phyloP scores from a whole-genome alignment of 2,329 filamentous ascomycete genomes.

The Alternaria postmessia region DNA sequence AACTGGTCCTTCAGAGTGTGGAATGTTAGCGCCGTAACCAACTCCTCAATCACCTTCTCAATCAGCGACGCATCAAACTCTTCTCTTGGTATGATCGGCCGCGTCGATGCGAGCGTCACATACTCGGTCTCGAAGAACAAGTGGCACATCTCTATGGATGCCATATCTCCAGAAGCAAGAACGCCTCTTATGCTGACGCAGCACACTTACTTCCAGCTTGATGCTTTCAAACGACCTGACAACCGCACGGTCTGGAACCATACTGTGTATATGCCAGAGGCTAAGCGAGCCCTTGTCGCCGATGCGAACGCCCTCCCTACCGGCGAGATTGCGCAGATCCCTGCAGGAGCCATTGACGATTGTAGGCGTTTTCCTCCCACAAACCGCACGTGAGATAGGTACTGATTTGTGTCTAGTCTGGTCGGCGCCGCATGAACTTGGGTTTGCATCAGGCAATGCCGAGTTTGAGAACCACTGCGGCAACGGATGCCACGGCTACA shows the following conservation, averaged over 20 bases:
- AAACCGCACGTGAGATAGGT: neutral
- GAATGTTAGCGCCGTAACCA: slow-evolving; percentile 39
- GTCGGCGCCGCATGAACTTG: slow-evolving; percentile 43
- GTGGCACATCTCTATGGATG: slow-evolving; percentile 45
- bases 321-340: slow-evolving; percentile 40
- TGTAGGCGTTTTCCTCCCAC: slow-evolving; percentile 9
- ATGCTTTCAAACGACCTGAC: slow-evolving; percentile 42
- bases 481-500: slow-evolving; percentile 47
- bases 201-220: slow-evolving; percentile 49
- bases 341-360: slow-evolving; percentile 37
- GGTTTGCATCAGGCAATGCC: slow-evolving; percentile 36
- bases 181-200: slow-evolving; percentile 46
- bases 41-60: slow-evolving; percentile 42
- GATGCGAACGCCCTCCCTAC: slow-evolving; percentile 44
- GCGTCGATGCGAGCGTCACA: slow-evolving; percentile 40
- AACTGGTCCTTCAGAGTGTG: slow-evolving; percentile 45
- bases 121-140: slow-evolving; percentile 45
- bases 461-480: slow-evolving; percentile 45
- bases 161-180: slow-evolving; percentile 36
- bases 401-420: slow-evolving; percentile 21
- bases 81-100: slow-evolving; percentile 41
- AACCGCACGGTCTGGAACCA: slow-evolving; percentile 47
- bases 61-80: slow-evolving; percentile 43
- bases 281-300: slow-evolving; percentile 35
- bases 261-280: slow-evolving; percentile 43